Conservation (phyloP, 768 basidiomycete species). For the Rhodotorula paludigena region DNA sequence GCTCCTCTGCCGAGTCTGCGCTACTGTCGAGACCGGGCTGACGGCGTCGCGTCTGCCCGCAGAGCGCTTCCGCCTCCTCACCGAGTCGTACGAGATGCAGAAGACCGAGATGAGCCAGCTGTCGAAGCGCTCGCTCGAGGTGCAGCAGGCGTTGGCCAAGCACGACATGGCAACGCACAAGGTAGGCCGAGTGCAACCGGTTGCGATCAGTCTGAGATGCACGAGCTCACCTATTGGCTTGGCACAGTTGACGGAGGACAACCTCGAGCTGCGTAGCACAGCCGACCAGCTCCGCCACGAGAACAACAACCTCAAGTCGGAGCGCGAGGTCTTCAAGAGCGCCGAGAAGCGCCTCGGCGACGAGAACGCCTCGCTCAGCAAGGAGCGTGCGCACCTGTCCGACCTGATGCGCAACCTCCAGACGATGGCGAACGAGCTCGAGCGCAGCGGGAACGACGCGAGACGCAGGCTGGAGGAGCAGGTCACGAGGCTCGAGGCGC, state of each 20-base stretch:
- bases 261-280: slow-evolving; percentile 34
- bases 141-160: slow-evolving; percentile 68
- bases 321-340: slow-evolving; percentile 90
- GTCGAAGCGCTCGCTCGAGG: slow-evolving; percentile 63
- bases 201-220: slow-evolving; percentile 38
- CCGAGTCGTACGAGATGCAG: slow-evolving; percentile 63
- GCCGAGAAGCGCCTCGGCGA: slow-evolving; percentile 74
- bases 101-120: slow-evolving; percentile 63
- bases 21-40: neutral
- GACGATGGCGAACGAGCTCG: slow-evolving; percentile 81
- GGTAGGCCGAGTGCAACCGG: slow-evolving; percentile 48
- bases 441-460: slow-evolving; percentile 76
- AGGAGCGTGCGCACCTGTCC: slow-evolving; percentile 77
- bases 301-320: slow-evolving; percentile 77
- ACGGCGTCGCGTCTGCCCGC: neutral
- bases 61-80: slow-evolving; percentile 49
- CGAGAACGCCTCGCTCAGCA: slow-evolving; percentile 72
- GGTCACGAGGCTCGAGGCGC: slow-evolving; percentile 68
- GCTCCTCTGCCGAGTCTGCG: neutral
- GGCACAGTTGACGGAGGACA: slow-evolving; percentile 37
- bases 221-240: neutral
- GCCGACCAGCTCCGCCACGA: slow-evolving; percentile 62
- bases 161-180: slow-evolving; percentile 70
- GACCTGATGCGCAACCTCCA: slow-evolving; percentile 86
- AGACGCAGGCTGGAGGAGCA: slow-evolving; percentile 73